These are phyloP conservation scores for Aspergillus incahuasiensis DNA, from an alignment of 495 filamentous ascomycete species.

Conservation along the genomic window DNA sequence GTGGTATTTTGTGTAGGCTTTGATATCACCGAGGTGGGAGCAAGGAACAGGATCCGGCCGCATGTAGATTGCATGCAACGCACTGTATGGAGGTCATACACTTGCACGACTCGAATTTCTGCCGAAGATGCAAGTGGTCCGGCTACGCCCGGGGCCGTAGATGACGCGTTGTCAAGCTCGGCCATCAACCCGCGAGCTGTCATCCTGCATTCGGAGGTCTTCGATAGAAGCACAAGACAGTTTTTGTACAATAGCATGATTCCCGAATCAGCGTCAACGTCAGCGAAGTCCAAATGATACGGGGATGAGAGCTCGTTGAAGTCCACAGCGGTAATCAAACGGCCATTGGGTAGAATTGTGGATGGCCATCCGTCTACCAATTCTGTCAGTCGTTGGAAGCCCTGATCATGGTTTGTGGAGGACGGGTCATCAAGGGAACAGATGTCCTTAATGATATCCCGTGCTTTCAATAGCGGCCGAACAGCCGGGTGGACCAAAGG, in stretches of 20 bases:
- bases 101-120: slow-evolving; percentile 71
- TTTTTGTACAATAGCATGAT: slow-evolving; percentile 85
- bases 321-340: slow-evolving; percentile 81
- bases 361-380: slow-evolving; percentile 78
- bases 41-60: slow-evolving; percentile 68
- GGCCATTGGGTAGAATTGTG: slow-evolving; percentile 65
- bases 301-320: slow-evolving; percentile 73
- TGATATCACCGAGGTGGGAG: slow-evolving; percentile 54
- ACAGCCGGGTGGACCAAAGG: slow-evolving; percentile 80
- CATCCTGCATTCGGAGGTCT: slow-evolving; percentile 52
- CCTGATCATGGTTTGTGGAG: slow-evolving; percentile 60
- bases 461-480: slow-evolving; percentile 71
- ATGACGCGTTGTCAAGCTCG: slow-evolving; percentile 62
- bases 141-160: slow-evolving; percentile 43
- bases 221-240: slow-evolving; percentile 69
- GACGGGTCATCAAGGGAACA: slow-evolving; percentile 75
- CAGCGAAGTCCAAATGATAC: slow-evolving; percentile 47
- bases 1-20: slow-evolving; percentile 43
- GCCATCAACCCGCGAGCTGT: slow-evolving; percentile 75
- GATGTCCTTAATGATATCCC: slow-evolving; percentile 90
- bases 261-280: slow-evolving; percentile 45
- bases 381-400: slow-evolving; percentile 66
- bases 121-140: slow-evolving; percentile 24
- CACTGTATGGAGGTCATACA: slow-evolving; percentile 63
- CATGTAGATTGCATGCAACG: slow-evolving; percentile 73